Percentiles rank a stretch among this genome's conserved stretches.
These are phyloP conservation scores for Lecanicillium sp. DNA, from an alignment of 2,329 filamentous ascomycete species.

Conservation along the genomic window DNA sequence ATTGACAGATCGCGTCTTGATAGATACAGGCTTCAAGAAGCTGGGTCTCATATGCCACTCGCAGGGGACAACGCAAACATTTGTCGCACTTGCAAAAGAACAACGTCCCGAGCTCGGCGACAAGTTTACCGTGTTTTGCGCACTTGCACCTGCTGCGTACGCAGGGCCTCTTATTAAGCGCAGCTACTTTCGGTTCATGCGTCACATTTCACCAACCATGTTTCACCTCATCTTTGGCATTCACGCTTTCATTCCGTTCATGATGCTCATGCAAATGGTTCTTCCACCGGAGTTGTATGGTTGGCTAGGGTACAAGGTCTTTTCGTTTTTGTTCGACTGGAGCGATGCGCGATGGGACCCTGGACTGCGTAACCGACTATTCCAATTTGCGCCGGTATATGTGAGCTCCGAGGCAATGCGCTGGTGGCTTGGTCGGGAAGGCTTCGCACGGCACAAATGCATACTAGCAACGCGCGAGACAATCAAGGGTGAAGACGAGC, in stretches of 20 bases:
- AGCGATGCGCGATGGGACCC: constrained; percentile 77
- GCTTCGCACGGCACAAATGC: constrained; percentile 72
- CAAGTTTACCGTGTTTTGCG: constrained; percentile 82
- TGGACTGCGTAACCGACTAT: constrained; percentile 70
- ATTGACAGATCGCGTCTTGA: constrained; percentile 68
- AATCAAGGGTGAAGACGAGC: constrained; percentile 49
- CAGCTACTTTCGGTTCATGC: constrained; percentile 89
- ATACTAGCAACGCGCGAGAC: constrained; percentile 74
- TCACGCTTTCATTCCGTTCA: constrained; percentile 85
- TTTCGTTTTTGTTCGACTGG: constrained; percentile 86
- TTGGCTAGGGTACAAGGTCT: constrained; percentile 78
- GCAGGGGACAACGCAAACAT: constrained; percentile 82
- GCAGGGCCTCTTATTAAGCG: constrained; percentile 79
- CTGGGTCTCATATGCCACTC: constrained; percentile 80
- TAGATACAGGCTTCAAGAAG: constrained; percentile 75
- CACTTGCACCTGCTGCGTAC: constrained; percentile 82
- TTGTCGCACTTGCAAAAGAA: constrained; percentile 82
- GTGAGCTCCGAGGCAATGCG: constrained; percentile 85
- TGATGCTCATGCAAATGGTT: constrained; percentile 73
- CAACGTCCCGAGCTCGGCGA: constrained; percentile 78
- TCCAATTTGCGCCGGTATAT: constrained; percentile 87
- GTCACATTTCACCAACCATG: constrained; percentile 62
- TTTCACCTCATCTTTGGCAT: constrained; percentile 85
- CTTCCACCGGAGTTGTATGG: constrained; percentile 65
- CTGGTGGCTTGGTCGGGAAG: constrained; percentile 89